Evolutionary conservation across 164 flowering plant species (phyloP).

Genomic region (Berberis vulgaris): DNA sequence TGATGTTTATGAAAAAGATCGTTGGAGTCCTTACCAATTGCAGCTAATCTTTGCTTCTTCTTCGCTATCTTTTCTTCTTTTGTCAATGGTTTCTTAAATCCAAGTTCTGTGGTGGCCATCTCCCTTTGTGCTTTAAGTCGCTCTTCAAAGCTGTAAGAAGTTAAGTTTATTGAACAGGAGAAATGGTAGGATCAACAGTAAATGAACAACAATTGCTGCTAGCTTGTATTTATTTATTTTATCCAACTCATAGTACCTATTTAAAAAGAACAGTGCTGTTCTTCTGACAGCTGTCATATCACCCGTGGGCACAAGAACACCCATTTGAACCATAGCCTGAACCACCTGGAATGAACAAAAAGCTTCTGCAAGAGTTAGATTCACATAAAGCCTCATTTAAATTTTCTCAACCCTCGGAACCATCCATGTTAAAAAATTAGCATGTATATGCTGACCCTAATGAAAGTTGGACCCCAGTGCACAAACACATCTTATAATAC

Average conservation of each 20-base stretch:
- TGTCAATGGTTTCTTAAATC: conserved; percentile 69
- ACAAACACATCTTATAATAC: no score
- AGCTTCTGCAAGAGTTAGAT: background rate
- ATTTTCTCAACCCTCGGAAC: no score
- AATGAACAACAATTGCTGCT: no score
- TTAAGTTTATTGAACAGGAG: conserved; percentile 2
- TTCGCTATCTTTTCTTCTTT: conserved; percentile 77
- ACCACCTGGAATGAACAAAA: conserved; percentile 53
- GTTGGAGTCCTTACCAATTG: conserved; percentile 57
- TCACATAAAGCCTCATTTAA: no score
- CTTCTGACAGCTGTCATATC: conserved; percentile 95
- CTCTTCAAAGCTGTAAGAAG: conserved; percentile 76
- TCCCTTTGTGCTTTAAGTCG: conserved; percentile 90
- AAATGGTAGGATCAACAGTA: background rate
- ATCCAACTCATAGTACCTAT: conserved; percentile 38
- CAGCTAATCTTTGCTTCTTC: conserved; percentile 91
- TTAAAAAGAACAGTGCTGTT: conserved; percentile 90
- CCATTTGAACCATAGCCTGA: conserved; percentile 94
- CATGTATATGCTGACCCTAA: no score
- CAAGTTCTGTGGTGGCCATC: conserved; percentile 57
- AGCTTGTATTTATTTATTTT: no score
- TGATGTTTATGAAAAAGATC: background rate
- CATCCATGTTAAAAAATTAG: no score
- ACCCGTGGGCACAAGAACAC: conserved; percentile 98
- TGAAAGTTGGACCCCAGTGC: no score